Percentiles rank a stretch among this genome's conserved stretches.
These are phyloP conservation scores for Jatropha curcas DNA, from an alignment of 345 rosid genomes.

Conservation along the genomic window DNA sequence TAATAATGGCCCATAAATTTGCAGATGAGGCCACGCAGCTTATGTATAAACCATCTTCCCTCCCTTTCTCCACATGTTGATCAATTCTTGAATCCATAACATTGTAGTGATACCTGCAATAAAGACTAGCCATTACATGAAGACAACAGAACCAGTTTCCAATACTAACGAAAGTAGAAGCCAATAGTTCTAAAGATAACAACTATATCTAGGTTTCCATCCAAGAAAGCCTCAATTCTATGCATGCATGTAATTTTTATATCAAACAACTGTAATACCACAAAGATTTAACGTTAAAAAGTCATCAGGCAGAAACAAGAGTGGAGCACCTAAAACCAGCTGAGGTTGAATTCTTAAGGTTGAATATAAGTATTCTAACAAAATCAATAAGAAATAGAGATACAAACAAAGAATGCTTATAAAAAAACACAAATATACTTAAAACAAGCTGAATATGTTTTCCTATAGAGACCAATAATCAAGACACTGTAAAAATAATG, in stretches of 20 bases:
- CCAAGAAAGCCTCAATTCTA: not conserved
- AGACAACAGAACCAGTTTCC: not conserved
- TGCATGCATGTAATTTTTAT: not conserved
- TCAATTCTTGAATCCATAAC: constrained; percentile 23
- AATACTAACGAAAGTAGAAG: not conserved
- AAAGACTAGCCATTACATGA: not conserved
- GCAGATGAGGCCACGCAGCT: constrained; percentile 27
- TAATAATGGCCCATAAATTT: constrained; percentile 27
- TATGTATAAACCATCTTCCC: constrained; percentile 28
- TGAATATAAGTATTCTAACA: no score
- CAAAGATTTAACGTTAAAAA: not conserved
- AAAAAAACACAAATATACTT: no score
- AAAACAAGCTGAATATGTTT: not conserved
- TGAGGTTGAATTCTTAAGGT: no score
- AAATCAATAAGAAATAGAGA: no score
- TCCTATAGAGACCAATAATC: not conserved
- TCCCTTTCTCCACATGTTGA: constrained; percentile 28
- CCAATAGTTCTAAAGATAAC: not conserved
- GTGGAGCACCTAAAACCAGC: not conserved
- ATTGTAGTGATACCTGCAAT: constrained; percentile 28
- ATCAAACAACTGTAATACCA: not conserved
- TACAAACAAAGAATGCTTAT: no score
- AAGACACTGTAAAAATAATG: not conserved
- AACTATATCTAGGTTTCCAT: no score
- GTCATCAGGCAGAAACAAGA: no score